Conservation (phyloP, 1,139 yeast genomes). For the Magnusiomyces sp. region DNA sequence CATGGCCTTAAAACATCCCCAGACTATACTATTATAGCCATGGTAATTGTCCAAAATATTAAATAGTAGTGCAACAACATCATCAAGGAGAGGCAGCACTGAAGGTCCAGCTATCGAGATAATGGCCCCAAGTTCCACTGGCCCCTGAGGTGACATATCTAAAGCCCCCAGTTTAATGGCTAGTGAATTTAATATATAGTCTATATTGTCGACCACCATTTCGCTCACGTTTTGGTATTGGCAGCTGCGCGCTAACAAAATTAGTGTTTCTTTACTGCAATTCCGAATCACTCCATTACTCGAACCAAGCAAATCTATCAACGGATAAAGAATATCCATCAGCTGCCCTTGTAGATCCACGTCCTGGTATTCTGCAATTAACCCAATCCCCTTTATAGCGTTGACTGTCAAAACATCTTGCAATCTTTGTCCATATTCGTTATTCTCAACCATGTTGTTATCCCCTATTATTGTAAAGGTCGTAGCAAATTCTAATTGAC, state of each 20-base stretch:
- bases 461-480: neutral
- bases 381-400: conserved; percentile 36
- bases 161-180: conserved; percentile 62
- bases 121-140: conserved; percentile 59
- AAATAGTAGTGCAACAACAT: conserved; percentile 65
- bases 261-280: conserved; percentile 41
- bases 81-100: conserved; percentile 59
- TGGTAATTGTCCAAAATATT: conserved; percentile 74
- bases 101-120: conserved; percentile 61
- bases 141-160: conserved; percentile 62
- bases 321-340: conserved; percentile 48
- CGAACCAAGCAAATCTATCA: conserved; percentile 48
- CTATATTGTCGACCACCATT: conserved; percentile 60
- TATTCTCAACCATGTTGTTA: conserved; percentile 2
- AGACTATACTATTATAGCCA: conserved; percentile 64
- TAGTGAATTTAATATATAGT: conserved; percentile 70
- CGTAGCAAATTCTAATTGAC: conserved; percentile 2
- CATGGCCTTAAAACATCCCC: conserved; percentile 68
- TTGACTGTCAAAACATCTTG: conserved; percentile 2
- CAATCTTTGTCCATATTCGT: no score
- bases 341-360: conserved; percentile 40
- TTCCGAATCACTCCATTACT: conserved; percentile 35
- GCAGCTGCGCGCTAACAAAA: conserved; percentile 43
- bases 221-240: conserved; percentile 49
- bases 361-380: conserved; percentile 34